Conservation (phyloP, 2,329 filamentous ascomycete genomes). For the Aspergillus caelatus region DNA sequence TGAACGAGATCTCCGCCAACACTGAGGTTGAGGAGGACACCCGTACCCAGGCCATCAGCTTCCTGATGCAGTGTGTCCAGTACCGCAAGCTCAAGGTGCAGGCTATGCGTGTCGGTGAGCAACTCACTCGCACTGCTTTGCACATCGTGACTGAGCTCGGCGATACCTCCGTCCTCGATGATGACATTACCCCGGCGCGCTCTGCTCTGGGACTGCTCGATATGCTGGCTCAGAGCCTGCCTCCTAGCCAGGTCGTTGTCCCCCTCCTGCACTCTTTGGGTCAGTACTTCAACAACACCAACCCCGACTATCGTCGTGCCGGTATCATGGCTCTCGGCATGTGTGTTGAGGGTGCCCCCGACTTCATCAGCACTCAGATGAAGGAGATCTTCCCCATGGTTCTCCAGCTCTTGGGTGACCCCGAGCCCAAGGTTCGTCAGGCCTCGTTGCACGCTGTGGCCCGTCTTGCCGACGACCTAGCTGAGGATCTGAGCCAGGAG, state of each 20-base stretch:
- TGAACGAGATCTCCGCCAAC: slow-evolving; percentile 83
- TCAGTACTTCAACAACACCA: slow-evolving; percentile 72
- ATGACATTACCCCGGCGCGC: slow-evolving; percentile 82
- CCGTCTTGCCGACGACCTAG: slow-evolving; percentile 87
- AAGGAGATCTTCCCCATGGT: slow-evolving; percentile 82
- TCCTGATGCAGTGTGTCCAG: slow-evolving; percentile 88
- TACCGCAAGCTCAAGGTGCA: slow-evolving; percentile 97
- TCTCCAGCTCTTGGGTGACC: slow-evolving; percentile 78
- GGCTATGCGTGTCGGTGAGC: slow-evolving; percentile 80
- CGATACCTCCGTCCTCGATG: slow-evolving; percentile 67
- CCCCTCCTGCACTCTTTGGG: slow-evolving; percentile 86
- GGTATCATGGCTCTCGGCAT: slow-evolving; percentile 91
- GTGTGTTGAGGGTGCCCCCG: slow-evolving; percentile 93
- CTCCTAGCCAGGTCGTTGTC: slow-evolving; percentile 91
- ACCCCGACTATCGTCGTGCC: slow-evolving; percentile 81
- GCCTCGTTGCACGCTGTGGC: slow-evolving; percentile 86
- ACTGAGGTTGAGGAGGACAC: slow-evolving; percentile 79
- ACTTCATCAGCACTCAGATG: slow-evolving; percentile 95
- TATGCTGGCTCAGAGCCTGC: slow-evolving; percentile 82
- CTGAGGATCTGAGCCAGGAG: slow-evolving; percentile 83
- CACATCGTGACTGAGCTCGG: slow-evolving; percentile 89
- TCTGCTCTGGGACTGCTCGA: slow-evolving; percentile 87
- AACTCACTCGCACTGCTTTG: slow-evolving; percentile 84
- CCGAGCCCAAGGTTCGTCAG: slow-evolving; percentile 80
- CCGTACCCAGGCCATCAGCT: slow-evolving; percentile 85